Base-by-base conservation (phyloP, 2,329 filamentous ascomycete genomes). In the Colletotrichum caudatum region DNA sequence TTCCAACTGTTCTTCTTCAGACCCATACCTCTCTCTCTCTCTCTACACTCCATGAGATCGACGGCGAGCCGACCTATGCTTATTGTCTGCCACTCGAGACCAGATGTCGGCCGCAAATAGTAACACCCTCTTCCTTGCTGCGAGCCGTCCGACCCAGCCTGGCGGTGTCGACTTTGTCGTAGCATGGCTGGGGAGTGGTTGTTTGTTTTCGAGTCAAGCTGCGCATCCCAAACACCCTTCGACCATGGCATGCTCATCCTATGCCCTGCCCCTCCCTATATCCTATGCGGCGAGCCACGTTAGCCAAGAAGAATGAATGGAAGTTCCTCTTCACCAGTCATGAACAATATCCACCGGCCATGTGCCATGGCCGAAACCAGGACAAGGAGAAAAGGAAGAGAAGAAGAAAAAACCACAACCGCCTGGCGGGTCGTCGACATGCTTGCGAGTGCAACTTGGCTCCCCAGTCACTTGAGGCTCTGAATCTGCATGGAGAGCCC, bases 281-380 rank as follows among this genome's bases (percentile, higher is more conserved):
- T 41, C 41, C 50, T 57, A 57, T 62, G 54, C 66, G 44, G 35
- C 53, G 68, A 50, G 51, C 33, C 50, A 12, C 33, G n/a, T 33
- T 48, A 20, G 23, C n/a, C 23, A 50, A 44, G 46, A 63, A 53
- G 60, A 50, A 50, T 29, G 26, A 29, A 59, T 26, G 33, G 14
- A 20, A 33, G 51, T 65, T n/a, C 51, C 50, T 37, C 57, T 50
- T 63, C 51, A 53, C 54, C 69, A 68, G 69, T 63, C 58, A 71
- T 71, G 69, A 68, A 58, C 64, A 64, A 60, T 64, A 68, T 63
- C 64, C 69, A 71, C 69, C n/a, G 58, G n/a, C 64, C 64, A 71
- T 71, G 58, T 59, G 64, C 58, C 69, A 64, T 63, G 69, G n/a
- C 59, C 64, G 69, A 71, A 71, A 68, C 69, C 69, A 71, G 29